Percentiles rank a stretch among this genome's conserved stretches.
phyloP scores from a whole-genome alignment of 306 rosid genomes.

The Styphnolobium japonicum region DNA sequence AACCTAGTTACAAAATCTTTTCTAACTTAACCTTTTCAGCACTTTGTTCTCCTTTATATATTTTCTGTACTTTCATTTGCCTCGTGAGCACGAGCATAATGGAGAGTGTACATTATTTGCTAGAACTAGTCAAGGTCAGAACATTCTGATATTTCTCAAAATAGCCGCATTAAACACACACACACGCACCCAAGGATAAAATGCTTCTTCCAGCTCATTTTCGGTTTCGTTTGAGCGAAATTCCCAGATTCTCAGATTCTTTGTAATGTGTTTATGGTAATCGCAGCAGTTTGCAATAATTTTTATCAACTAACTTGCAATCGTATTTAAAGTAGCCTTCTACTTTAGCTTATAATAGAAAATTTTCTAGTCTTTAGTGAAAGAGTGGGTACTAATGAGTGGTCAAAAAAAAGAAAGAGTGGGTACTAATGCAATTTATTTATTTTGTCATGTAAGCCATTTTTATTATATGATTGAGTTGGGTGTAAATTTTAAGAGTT shows the following conservation, averaged over 20 bases:
- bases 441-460: too few species aligned
- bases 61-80: background rate
- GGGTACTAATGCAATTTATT: too few species aligned
- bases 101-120: constrained; percentile 39
- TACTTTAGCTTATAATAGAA: background rate
- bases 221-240: background rate
- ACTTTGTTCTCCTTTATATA: background rate
- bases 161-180: constrained; percentile 28
- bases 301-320: background rate
- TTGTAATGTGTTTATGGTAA: background rate
- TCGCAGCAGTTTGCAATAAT: background rate
- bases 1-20: constrained; percentile 31
- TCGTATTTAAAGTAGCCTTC: background rate
- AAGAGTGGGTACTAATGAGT: too few species aligned
- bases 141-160: constrained; percentile 8
- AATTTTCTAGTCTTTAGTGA: background rate
- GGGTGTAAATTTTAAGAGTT: too few species aligned
- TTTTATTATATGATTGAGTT: too few species aligned
- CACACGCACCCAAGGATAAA: background rate
- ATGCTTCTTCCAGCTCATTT: background rate
- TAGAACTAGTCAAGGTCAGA: background rate
- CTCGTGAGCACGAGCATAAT: background rate
- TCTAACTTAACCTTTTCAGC: constrained; percentile 33
- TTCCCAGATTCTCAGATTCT: background rate
- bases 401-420: too few species aligned